phyloP scores from a whole-genome alignment of 176 grass and related monocot species.

The Thalia dealbata region DNA sequence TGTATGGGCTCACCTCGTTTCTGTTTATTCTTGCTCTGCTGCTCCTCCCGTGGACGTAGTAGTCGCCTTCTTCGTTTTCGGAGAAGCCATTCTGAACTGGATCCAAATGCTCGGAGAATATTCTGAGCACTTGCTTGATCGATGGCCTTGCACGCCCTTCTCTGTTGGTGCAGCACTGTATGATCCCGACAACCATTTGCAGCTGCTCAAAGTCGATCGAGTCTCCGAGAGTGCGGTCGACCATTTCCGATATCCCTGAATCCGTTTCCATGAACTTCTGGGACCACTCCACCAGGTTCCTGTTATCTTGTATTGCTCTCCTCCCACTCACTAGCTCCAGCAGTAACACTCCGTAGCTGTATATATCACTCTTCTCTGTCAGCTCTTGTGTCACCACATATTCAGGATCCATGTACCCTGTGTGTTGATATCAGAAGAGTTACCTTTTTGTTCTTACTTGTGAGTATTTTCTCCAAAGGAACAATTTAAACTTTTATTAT shows the following conservation, averaged over 20 bases:
- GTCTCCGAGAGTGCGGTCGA: conserved; percentile 41
- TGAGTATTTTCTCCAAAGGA: neutral
- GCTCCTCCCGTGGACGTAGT: conserved; percentile 25
- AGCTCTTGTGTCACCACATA: conserved; percentile 87
- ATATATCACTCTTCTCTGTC: conserved; percentile 97
- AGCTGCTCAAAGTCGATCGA: conserved; percentile 57
- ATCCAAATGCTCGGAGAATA: conserved; percentile 74
- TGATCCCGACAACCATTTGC: conserved; percentile 50
- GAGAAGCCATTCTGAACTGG: conserved; percentile 44
- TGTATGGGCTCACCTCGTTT: conserved; percentile 42
- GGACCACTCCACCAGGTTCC: conserved; percentile 83
- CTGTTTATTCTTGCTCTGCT: conserved; percentile 27
- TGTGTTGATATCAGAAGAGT: neutral
- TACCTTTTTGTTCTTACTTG: neutral
- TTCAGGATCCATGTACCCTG: conserved; percentile 99
- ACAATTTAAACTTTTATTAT: neutral
- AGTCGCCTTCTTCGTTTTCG: conserved; percentile 25
- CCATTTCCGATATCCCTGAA: conserved; percentile 37
- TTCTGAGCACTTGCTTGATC: conserved; percentile 77
- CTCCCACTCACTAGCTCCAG: conserved; percentile 79
- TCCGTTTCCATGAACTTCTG: conserved; percentile 46
- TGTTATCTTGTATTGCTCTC: conserved; percentile 72
- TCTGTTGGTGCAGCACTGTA: conserved; percentile 67
- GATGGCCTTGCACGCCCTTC: conserved; percentile 71
- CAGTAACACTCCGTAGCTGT: conserved; percentile 85